These are phyloP conservation scores for Oxytropis ochrocephala DNA, from an alignment of 306 rosid genomes.

Conservation along the genomic window DNA sequence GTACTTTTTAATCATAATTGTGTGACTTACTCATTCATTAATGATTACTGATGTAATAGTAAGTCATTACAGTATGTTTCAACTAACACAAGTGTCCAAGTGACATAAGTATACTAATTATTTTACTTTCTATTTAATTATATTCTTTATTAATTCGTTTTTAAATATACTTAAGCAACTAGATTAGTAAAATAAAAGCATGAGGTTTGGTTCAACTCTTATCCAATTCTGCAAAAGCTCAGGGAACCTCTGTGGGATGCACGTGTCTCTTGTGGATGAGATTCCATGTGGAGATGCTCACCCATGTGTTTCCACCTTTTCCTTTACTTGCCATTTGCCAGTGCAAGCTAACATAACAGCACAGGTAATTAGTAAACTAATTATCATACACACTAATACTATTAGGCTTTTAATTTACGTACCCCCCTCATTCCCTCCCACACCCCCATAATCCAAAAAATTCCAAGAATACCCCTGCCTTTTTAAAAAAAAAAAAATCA, in stretches of 20 bases:
- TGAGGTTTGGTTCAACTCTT: not conserved
- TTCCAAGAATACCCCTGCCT: too few relatives aligned
- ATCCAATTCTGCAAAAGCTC: constrained; percentile 22
- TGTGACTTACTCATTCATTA: too few relatives aligned
- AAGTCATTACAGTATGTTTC: too few relatives aligned
- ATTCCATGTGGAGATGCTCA: constrained; percentile 48
- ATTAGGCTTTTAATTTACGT: too few relatives aligned
- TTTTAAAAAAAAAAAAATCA: too few relatives aligned
- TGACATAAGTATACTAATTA: not conserved
- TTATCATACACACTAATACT: not conserved
- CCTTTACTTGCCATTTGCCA: constrained; percentile 14
- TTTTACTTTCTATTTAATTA: not conserved
- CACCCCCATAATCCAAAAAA: too few relatives aligned
- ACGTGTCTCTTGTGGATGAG: constrained; percentile 52
- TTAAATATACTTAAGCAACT: not conserved
- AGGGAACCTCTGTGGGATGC: constrained; percentile 39
- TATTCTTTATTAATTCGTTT: not conserved
- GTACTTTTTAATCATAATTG: too few relatives aligned
- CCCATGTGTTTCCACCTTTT: constrained; percentile 41
- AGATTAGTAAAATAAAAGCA: not conserved
- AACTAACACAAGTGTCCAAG: too few relatives aligned
- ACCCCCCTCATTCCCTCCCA: too few relatives aligned
- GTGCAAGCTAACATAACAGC: not conserved
- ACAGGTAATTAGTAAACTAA: not conserved
- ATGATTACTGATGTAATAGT: too few relatives aligned